Conservation (phyloP, 1,284 basidiomycete genomes). For the Tilletia setariae region DNA sequence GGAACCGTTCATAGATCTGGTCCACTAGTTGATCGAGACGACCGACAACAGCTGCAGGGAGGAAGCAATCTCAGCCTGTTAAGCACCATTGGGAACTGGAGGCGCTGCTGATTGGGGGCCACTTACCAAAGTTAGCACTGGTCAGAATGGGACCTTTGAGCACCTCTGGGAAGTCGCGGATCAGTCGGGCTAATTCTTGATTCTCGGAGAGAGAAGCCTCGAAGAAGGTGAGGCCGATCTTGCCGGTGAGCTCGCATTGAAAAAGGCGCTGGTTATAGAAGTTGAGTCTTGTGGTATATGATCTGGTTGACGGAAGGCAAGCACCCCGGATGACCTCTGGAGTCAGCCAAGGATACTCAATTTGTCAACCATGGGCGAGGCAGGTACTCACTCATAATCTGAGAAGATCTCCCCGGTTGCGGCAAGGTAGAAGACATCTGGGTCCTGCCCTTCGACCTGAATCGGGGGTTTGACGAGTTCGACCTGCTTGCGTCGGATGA, state of each 20-base stretch:
- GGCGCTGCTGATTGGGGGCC: not conserved
- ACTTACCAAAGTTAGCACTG: slow-evolving; percentile 92
- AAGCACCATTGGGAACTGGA: not conserved
- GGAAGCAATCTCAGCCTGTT: not conserved
- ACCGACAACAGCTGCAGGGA: slow-evolving; percentile 77
- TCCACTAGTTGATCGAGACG: slow-evolving; percentile 91
- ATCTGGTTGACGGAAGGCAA: slow-evolving; percentile 59
- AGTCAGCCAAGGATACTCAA: not conserved
- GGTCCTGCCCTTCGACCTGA: slow-evolving; percentile 34
- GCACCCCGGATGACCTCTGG: not conserved
- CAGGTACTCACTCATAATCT: slow-evolving; percentile 46
- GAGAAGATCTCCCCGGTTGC: slow-evolving; percentile 50
- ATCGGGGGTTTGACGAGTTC: slow-evolving; percentile 40
- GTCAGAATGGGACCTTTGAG: slow-evolving; percentile 86
- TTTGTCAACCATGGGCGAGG: not conserved
- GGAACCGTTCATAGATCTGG: slow-evolving; percentile 88
- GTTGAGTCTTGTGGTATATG: slow-evolving; percentile 82
- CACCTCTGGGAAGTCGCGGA: slow-evolving; percentile 83
- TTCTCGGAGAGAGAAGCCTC: slow-evolving; percentile 86
- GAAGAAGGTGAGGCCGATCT: slow-evolving; percentile 87
- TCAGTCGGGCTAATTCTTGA: slow-evolving; percentile 79
- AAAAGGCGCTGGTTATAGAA: slow-evolving; percentile 92
- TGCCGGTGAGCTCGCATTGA: slow-evolving; percentile 91
- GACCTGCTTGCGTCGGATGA: slow-evolving; percentile 47
- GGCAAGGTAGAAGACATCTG: slow-evolving; percentile 48